Evolutionary conservation across 768 basidiomycete species (phyloP).

Genomic region (Filobasidium wieringae): DNA sequence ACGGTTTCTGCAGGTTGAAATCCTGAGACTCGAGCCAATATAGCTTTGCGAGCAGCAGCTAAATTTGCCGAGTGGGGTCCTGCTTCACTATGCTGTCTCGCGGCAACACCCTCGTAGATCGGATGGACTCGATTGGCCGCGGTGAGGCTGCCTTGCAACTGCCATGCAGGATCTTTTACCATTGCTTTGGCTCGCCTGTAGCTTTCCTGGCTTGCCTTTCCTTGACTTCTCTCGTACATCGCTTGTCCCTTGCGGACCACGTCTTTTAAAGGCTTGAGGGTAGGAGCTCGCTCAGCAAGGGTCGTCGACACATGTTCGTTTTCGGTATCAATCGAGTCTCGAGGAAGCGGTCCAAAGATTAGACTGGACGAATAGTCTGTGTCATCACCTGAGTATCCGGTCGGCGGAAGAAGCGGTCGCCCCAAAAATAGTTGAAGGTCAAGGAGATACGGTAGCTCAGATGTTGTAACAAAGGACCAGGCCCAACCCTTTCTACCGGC

Average conservation of each 20-base stretch:
- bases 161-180: constrained; percentile 59
- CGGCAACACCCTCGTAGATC: constrained; percentile 33
- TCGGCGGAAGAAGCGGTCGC: constrained; percentile 52
- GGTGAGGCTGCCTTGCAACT: constrained; percentile 48
- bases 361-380: constrained; percentile 59
- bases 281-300: constrained; percentile 41
- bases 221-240: constrained; percentile 89
- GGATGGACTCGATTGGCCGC: constrained; percentile 58
- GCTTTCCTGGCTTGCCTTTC: constrained; percentile 72
- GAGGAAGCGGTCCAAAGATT: constrained; percentile 69
- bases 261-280: constrained; percentile 53
- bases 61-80: constrained; percentile 13
- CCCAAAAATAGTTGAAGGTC: constrained; percentile 89
- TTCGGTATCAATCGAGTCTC: constrained; percentile 68
- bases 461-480: constrained; percentile 79
- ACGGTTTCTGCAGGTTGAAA: constrained; percentile 83
- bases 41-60: constrained; percentile 51
- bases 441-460: constrained; percentile 77
- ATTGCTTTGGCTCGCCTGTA: constrained; percentile 85
- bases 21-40: constrained; percentile 59
- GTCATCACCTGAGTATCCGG: constrained; percentile 45
- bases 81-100: neutral
- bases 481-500: constrained; percentile 93
- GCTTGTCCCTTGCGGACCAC: constrained; percentile 80
- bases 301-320: constrained; percentile 53